These are phyloP conservation scores for Heliosperma pusillum DNA, from an alignment of 148 eudicot genomes.

Conservation along the genomic window DNA sequence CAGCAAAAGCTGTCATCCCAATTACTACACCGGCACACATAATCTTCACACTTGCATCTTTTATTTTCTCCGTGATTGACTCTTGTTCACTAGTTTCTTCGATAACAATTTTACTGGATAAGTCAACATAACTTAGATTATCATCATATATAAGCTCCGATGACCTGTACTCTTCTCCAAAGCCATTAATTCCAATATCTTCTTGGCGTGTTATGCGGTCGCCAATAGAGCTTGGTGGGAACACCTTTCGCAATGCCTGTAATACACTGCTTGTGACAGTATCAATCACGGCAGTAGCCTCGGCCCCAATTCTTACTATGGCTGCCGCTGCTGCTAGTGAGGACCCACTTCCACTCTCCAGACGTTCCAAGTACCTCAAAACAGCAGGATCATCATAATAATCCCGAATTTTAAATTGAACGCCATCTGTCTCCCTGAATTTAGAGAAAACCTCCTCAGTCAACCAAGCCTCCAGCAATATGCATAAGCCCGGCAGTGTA, in stretches of 20 bases:
- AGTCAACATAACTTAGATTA: slow-evolving; percentile 24
- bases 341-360: slow-evolving; percentile 76
- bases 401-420: slow-evolving; percentile 77
- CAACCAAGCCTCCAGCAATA: slow-evolving; percentile 94
- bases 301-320: slow-evolving; percentile 87
- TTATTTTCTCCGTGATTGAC: slow-evolving; percentile 60
- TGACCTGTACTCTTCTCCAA: slow-evolving; percentile 28
- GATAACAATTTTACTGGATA: slow-evolving; percentile 26
- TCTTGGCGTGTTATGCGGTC: slow-evolving; percentile 41
- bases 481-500: slow-evolving; percentile 88
- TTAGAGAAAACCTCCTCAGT: slow-evolving; percentile 90
- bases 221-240: slow-evolving; percentile 53
- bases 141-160: slow-evolving; percentile 30
- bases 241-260: slow-evolving; percentile 77
- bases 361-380: slow-evolving; percentile 73
- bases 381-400: slow-evolving; percentile 96
- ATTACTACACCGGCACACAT: slow-evolving; percentile 85
- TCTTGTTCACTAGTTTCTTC: slow-evolving; percentile 53
- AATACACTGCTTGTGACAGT: slow-evolving; percentile 76
- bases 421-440: slow-evolving; percentile 77
- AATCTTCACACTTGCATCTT: slow-evolving; percentile 80
- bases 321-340: slow-evolving; percentile 97
- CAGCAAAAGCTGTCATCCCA: slow-evolving; percentile 67
- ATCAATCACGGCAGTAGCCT: slow-evolving; percentile 89
- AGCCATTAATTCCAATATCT: slow-evolving; percentile 35